Percentiles rank a stretch among this genome's conserved stretches.
Evolutionary conservation across 495 filamentous ascomycete genomes (phyloP).

Genomic region (Aspergillus nidulans): DNA sequence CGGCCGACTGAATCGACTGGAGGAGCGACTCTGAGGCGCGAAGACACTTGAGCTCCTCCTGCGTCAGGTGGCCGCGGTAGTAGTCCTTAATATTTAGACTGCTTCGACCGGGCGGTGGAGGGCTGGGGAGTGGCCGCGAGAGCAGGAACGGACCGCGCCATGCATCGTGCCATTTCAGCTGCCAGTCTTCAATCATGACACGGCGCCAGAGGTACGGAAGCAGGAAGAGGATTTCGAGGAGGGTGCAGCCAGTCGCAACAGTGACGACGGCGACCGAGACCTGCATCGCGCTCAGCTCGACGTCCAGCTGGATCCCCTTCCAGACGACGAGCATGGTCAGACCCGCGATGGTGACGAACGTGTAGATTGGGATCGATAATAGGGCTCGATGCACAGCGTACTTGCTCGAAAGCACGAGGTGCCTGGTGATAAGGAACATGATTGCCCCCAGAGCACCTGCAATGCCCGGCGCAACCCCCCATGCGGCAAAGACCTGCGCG

Average conservation of each 20-base stretch:
- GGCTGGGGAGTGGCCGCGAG: not conserved
- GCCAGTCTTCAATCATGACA: constrained; percentile 11
- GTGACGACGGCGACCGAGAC: constrained; percentile 2
- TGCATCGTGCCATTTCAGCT: constrained; percentile 4
- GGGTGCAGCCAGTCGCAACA: constrained; percentile 2
- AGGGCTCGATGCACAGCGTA: constrained; percentile 2
- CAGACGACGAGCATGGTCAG: constrained; percentile 10
- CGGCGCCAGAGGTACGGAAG: constrained; percentile 11
- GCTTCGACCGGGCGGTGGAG: constrained; percentile 1
- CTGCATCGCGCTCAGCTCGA: not conserved
- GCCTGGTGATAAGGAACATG: constrained; percentile 4
- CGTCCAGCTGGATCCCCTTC: constrained; percentile 7
- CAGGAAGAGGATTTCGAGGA: constrained; percentile 9
- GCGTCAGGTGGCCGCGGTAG: constrained; percentile 9
- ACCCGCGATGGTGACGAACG: not conserved
- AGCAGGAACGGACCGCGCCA: constrained; percentile 8
- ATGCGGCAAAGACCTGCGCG: constrained; percentile 8
- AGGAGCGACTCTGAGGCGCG: constrained; percentile 4
- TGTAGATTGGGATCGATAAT: constrained; percentile 6
- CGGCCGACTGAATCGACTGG: constrained; percentile 3
- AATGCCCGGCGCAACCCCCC: constrained; percentile 7
- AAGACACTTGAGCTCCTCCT: constrained; percentile 8
- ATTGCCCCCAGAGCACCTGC: not conserved
- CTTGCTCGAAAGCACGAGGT: constrained; percentile 1
- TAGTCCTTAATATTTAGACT: constrained; percentile 9